Evolutionary conservation across 176 grass and related monocot species (phyloP), one percentile per base, ranked within the genome.

Genomic region (Cenchrus americanus): DNA sequence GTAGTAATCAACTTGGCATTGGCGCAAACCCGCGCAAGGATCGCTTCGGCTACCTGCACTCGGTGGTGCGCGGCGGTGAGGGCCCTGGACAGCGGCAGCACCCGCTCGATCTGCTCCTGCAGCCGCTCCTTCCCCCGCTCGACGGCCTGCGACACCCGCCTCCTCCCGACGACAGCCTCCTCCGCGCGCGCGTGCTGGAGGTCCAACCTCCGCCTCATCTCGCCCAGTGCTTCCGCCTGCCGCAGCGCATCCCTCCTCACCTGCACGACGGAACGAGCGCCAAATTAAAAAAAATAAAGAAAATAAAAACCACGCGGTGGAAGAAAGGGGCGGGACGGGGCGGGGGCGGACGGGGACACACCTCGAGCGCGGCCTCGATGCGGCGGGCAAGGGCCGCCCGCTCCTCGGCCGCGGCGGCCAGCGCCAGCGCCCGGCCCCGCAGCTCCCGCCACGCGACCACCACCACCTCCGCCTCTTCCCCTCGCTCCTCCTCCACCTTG

Each of bases 161-260:
- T 17, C 80, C 14, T 73, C 4, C 75, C 43, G 60, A 75, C 24
- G 32, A 55, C 7, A 27, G 59, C 62, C 53, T 43, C 85, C 53
- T 83, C 80, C 53, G 27, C 34, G 44, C 80, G 75, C 84, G 51
- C 19, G n/a, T 61, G 80, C 0, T 51, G 84, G 44, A 54, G 84
- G 44, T 80, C 89, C 18, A 87, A 9, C 80, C 69, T 15, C 43
- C 54, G 62, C 75, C 69, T 10, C 80, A 76, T 1, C 80, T 87
- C 89, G 46, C 69, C 89, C 75, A 87, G 80, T 62, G 44, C 89
- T 69, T 77, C 85, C 62, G 19, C 75, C 89, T 90, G 89, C 34
- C 84, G 80, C 52, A 75, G 4, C 7, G 68, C 73, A 24, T 76
- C 80, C 53, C 34, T 47, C 84, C 89, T 84, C 61, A 18, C 73